Conservation (phyloP, 371 early-diverging fungal species). For the Rhizopus delemar region DNA sequence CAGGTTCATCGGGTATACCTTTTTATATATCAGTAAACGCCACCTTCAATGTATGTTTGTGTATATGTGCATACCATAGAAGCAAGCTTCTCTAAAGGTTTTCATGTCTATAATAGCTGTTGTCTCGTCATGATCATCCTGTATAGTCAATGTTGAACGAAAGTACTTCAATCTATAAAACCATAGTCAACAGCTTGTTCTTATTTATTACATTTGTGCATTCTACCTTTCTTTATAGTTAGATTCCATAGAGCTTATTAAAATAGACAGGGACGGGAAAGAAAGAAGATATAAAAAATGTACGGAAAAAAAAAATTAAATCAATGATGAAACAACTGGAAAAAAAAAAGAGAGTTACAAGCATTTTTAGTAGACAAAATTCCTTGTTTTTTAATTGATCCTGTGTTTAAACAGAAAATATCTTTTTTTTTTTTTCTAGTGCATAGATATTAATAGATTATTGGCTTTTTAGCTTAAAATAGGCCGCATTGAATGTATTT, state of each 20-base stretch:
- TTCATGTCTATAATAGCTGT: conserved; percentile 53
- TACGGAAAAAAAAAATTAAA: background rate
- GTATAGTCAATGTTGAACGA: conserved; percentile 30
- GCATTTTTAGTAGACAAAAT: no score
- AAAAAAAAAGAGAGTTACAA: background rate
- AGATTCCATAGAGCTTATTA: background rate
- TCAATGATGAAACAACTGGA: background rate
- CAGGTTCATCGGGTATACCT: conserved; percentile 78
- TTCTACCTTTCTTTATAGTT: background rate
- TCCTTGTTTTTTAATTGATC: no score
- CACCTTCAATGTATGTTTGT: background rate
- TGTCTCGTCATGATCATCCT: conserved; percentile 28
- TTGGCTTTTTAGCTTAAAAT: no score
- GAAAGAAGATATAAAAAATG: background rate
- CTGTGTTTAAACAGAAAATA: no score
- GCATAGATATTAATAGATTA: no score
- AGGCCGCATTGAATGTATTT: no score
- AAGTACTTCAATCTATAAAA: conserved; percentile 42
- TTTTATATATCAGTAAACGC: background rate
- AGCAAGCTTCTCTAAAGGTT: conserved; percentile 53
- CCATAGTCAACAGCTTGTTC: background rate
- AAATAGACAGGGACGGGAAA: background rate
- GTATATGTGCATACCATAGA: conserved; percentile 36
- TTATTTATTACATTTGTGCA: background rate
- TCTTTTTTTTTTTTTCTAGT: no score